Evolutionary conservation across 495 filamentous ascomycete species (phyloP), one percentile per base, ranked within the genome.

Genomic region (Aspergillus taichungensis): DNA sequence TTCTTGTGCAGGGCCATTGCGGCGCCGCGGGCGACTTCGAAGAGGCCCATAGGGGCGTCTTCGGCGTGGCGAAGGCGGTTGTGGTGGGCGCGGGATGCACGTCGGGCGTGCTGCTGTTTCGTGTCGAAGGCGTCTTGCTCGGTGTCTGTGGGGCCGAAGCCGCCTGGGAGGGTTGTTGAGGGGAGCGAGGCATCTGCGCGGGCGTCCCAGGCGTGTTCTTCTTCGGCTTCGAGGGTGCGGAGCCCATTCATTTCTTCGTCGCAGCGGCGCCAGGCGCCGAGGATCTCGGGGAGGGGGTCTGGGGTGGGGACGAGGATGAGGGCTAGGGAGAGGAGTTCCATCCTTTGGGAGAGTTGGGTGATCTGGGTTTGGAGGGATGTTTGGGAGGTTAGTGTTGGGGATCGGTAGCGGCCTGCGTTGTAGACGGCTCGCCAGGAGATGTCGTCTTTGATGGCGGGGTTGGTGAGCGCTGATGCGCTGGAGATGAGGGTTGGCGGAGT

Each of bases 401-500:
- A 73, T 31, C 82, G 78, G 68, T 88, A 86, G 36, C 85, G 83
- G 32, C 92, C 94, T 13, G 90, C 87, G 60, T 85, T 80, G 50
- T 95, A 81, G 30, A 91, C 90, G 12, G 90, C 88, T 49, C 87
- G 86, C 94, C 94, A 98, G 35, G 88, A 84, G 53, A 85, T 84
- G 44, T 92, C 84, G 60, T 95, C 89, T 46, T 72, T 63, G 12
- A 67, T 50, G 31, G 59, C 55, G 5, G 56, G 41, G 28, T 55
- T 47, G 18, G 51, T 60, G 34, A 59, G 47, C 35, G 59, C 38
- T 11, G 60, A 57, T 27, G 64, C 53, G 34, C 52, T 60, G 34
- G 68, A 47, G 38, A 62, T 49, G 39, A 57, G 47, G 13, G 60
- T 59, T 32, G 60, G 52, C 6, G 70, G 70, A 12, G 72, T 67